Evolutionary conservation across 495 filamentous ascomycete species (phyloP).

Genomic region (Xylaria acuta): DNA sequence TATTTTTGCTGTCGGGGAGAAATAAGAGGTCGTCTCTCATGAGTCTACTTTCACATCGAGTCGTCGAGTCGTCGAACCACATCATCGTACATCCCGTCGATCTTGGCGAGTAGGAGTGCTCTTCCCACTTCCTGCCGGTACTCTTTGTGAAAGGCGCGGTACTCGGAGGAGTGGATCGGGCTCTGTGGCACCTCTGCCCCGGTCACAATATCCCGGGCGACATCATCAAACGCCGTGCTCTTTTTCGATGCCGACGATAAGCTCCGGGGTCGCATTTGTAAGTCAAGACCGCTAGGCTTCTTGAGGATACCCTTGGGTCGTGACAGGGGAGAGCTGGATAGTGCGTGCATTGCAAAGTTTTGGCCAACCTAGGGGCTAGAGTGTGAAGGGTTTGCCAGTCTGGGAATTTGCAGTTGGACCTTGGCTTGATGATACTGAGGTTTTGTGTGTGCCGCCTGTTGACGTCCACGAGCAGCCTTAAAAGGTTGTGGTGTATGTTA

Average conservation of each 20-base stretch:
- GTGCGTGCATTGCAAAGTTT: constrained; percentile 22
- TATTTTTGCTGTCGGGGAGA: neutral
- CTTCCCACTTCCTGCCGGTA: constrained; percentile 29
- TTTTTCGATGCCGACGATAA: constrained; percentile 29
- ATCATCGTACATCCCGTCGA: constrained; percentile 29
- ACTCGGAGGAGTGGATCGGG: constrained; percentile 27
- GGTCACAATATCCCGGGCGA: constrained; percentile 29
- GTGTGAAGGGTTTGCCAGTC: neutral
- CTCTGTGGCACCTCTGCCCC: constrained; percentile 29
- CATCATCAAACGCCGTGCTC: constrained; percentile 27
- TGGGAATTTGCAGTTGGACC: neutral
- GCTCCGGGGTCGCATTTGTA: constrained; percentile 25
- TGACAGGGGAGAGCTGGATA: constrained; percentile 20
- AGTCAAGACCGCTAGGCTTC: constrained; percentile 23
- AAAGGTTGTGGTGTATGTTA: constrained; percentile 9
- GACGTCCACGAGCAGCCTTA: neutral
- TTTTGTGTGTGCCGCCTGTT: neutral
- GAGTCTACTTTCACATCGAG: constrained; percentile 27
- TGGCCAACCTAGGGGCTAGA: constrained; percentile 3
- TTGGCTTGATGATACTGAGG: neutral
- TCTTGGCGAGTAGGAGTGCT: constrained; percentile 28
- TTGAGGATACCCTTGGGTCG: constrained; percentile 30
- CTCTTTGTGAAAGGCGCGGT: constrained; percentile 29
- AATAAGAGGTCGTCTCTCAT: neutral
- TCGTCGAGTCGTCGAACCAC: constrained; percentile 27